Evolutionary conservation across 495 filamentous ascomycete genomes (phyloP).

Genomic region (Cairneyella variabilis): DNA sequence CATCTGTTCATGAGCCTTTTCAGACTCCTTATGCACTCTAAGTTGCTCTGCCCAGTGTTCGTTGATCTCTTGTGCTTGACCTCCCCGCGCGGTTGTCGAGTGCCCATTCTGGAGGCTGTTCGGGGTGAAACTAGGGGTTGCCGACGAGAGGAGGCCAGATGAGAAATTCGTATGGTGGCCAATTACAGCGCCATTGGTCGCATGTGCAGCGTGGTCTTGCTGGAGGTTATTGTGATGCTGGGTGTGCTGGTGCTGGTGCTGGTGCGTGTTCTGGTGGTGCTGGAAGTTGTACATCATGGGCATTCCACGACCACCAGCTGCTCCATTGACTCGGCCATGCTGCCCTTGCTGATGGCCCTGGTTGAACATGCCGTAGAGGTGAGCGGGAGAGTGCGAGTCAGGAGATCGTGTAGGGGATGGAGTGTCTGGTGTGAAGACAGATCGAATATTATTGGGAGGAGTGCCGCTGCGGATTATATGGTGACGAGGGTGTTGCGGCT

Average conservation of each 20-base stretch:
- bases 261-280: constrained; percentile 61
- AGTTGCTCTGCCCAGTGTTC: constrained; percentile 91
- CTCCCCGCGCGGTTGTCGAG: constrained; percentile 40
- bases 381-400: constrained; percentile 60
- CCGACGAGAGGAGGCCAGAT: constrained; percentile 64
- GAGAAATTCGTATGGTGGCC: constrained; percentile 80
- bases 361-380: constrained; percentile 74
- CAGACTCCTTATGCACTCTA: constrained; percentile 66
- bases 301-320: constrained; percentile 44
- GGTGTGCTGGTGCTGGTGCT: constrained; percentile 68
- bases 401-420: constrained; percentile 69
- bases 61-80: constrained; percentile 50
- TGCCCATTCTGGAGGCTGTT: constrained; percentile 74
- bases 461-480: constrained; percentile 23
- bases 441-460: constrained; percentile 25
- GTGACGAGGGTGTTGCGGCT: constrained; percentile 23
- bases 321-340: constrained; percentile 64
- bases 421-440: constrained; percentile 43
- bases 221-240: constrained; percentile 64
- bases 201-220: constrained; percentile 68
- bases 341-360: constrained; percentile 77
- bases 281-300: constrained; percentile 69
- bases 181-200: constrained; percentile 46
- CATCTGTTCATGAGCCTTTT: constrained; percentile 66
- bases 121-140: constrained; percentile 72